A percentile compares a stretch with the other conserved stretches of the same genome.
phyloP scores from a whole-genome alignment of 257 asterid genomes.

The Ehretia macrophylla region DNA sequence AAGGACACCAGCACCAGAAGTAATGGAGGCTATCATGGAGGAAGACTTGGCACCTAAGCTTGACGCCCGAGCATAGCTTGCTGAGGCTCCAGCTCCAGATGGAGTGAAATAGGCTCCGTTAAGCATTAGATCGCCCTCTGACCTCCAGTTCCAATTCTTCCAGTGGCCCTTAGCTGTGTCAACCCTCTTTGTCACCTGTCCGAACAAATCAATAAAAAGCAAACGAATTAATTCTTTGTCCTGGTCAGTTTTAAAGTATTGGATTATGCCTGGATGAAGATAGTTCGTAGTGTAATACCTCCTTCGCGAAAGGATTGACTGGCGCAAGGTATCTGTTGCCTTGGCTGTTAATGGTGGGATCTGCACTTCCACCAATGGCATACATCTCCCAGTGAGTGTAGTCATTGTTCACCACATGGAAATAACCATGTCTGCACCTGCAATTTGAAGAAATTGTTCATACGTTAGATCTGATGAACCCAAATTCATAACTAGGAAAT shows the following conservation, averaged over 20 bases:
- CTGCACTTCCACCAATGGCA: conserved; percentile 92
- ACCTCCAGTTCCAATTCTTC: conserved; percentile 95
- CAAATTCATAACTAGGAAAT: background rate
- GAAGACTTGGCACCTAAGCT: conserved; percentile 91
- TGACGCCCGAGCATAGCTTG: conserved; percentile 93
- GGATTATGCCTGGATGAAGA: background rate
- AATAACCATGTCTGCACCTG: conserved; percentile 93
- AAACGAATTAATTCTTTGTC: background rate
- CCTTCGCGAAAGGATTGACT: conserved; percentile 63
- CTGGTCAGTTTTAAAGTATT: background rate
- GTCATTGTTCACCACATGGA: conserved; percentile 96
- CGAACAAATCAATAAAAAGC: conserved; percentile 10
- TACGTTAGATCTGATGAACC: background rate
- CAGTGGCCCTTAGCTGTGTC: conserved; percentile 55
- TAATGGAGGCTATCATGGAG: conserved; percentile 62
- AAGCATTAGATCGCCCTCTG: conserved; percentile 84
- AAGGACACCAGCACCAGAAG: conserved; percentile 77
- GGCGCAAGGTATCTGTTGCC: conserved; percentile 93
- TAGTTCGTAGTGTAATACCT: conserved; percentile 33
- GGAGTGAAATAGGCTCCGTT: conserved; percentile 90
- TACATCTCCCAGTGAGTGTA: conserved; percentile 98
- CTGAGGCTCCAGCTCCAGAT: conserved; percentile 92
- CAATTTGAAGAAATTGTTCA: conserved; percentile 7
- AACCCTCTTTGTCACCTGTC: conserved; percentile 85
- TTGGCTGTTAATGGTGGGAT: conserved; percentile 90